A percentile compares a stretch with the other conserved stretches of the same genome.
Conservation (phyloP, 1,284 basidiomycete species). For the Sporisorium exsertum region DNA sequence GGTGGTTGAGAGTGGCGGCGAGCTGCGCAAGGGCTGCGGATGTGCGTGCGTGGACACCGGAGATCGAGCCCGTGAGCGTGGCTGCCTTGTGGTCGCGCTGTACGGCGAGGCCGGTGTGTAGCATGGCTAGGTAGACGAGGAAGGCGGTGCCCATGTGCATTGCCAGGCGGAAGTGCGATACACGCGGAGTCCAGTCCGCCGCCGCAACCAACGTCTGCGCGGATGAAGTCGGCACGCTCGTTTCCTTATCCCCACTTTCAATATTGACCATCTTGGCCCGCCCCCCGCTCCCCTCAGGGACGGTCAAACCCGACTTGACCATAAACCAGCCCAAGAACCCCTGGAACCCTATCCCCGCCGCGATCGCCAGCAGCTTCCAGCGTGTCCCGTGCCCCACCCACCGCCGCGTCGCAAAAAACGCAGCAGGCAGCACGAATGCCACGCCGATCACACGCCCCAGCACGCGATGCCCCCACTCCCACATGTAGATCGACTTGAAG, state of each 20-base stretch:
- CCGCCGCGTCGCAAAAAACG: slow-evolving; percentile 44
- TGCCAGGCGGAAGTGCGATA: slow-evolving; percentile 95
- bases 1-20: slow-evolving; percentile 50
- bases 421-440: slow-evolving; percentile 69
- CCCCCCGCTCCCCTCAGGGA: slow-evolving; percentile 29
- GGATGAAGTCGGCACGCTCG: slow-evolving; percentile 25
- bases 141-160: slow-evolving; percentile 92
- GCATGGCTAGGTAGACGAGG: slow-evolving; percentile 89
- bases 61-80: slow-evolving; percentile 65
- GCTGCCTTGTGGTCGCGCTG: slow-evolving; percentile 82
- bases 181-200: slow-evolving; percentile 75
- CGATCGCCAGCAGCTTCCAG: slow-evolving; percentile 78
- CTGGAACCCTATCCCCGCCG: slow-evolving; percentile 85
- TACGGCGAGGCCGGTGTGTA: slow-evolving; percentile 82
- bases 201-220: slow-evolving; percentile 22
- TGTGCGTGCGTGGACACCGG: slow-evolving; percentile 19
- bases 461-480: slow-evolving; percentile 98
- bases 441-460: slow-evolving; percentile 89
- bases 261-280: slow-evolving; percentile 26
- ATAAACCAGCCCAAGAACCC: slow-evolving; percentile 98
- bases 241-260: slow-evolving; percentile 1
- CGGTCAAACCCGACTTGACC: slow-evolving; percentile 91
- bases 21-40: slow-evolving; percentile 18
- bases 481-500: slow-evolving; percentile 97
- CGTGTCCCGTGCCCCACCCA: slow-evolving; percentile 71